These are phyloP conservation scores for Populus trichocarpa DNA, from an alignment of 441 rosid species.

Conservation along the genomic window DNA sequence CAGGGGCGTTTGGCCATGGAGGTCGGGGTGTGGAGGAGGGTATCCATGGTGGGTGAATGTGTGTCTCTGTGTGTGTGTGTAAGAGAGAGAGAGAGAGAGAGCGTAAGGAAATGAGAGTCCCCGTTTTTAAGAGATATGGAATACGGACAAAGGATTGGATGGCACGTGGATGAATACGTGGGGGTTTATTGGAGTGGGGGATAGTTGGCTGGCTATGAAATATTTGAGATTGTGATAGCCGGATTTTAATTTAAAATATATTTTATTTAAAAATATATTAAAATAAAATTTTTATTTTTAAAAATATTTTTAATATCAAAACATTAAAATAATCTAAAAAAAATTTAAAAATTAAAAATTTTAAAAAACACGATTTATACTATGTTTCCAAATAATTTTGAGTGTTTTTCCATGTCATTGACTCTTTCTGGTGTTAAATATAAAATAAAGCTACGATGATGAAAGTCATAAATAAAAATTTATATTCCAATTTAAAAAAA, in stretches of 20 bases:
- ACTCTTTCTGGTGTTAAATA: neutral
- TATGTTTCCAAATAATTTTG: accelerated
- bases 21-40: conserved; percentile 32
- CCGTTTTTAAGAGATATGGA: neutral
- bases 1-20: conserved; percentile 65
- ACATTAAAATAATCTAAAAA: too few relatives aligned
- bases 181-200: neutral
- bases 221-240: too few relatives aligned
- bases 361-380: too few relatives aligned
- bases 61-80: neutral
- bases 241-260: too few relatives aligned
- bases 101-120: neutral
- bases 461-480: too few relatives aligned
- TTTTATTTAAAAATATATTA: too few relatives aligned
- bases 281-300: too few relatives aligned
- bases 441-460: too few relatives aligned
- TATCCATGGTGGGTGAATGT: conserved; percentile 39
- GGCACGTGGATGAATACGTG: conserved; percentile 20
- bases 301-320: too few relatives aligned
- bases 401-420: neutral
- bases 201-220: neutral
- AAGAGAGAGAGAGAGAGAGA: neutral
- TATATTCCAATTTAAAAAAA: too few relatives aligned
- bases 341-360: too few relatives aligned
- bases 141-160: conserved; percentile 1